These are phyloP conservation scores for Hypomyces rosellus DNA, from an alignment of 2,329 filamentous ascomycete genomes.

Conservation along the genomic window DNA sequence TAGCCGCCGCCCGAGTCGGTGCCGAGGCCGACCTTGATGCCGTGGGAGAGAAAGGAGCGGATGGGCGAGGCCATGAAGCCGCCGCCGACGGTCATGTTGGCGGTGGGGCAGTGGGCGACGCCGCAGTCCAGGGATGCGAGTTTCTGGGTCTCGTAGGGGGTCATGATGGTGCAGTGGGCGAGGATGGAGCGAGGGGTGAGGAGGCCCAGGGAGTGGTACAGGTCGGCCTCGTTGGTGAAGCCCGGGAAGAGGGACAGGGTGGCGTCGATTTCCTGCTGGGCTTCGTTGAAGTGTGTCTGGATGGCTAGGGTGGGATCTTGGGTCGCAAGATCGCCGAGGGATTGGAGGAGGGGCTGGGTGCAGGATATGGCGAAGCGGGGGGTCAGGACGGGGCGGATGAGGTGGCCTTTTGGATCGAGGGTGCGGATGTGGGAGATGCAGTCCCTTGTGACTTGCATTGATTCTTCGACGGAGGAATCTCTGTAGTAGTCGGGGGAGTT, in stretches of 20 bases:
- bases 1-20: slow-evolving; percentile 60
- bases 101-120: slow-evolving; percentile 57
- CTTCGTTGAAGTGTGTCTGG: slow-evolving; percentile 64
- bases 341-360: slow-evolving; percentile 44
- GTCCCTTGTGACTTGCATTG: slow-evolving; percentile 41
- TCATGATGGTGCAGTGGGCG: slow-evolving; percentile 60
- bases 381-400: slow-evolving; percentile 48
- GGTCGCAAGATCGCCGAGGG: slow-evolving; percentile 48
- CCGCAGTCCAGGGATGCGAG: slow-evolving; percentile 46
- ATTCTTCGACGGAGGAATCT: slow-evolving; percentile 40
- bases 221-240: slow-evolving; percentile 50
- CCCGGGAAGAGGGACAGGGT: slow-evolving; percentile 51
- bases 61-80: slow-evolving; percentile 58
- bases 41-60: slow-evolving; percentile 48
- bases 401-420: slow-evolving; percentile 36
- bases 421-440: slow-evolving; percentile 42
- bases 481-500: slow-evolving; percentile 48
- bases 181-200: slow-evolving; percentile 52
- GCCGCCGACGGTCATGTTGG: slow-evolving; percentile 57
- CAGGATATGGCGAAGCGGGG: slow-evolving; percentile 59
- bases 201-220: slow-evolving; percentile 51
- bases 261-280: slow-evolving; percentile 50
- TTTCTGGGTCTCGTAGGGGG: slow-evolving; percentile 45
- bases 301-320: slow-evolving; percentile 46
- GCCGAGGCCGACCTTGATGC: slow-evolving; percentile 60